Conservation (phyloP, 257 asterid genomes). For the Echium plantagineum region DNA sequence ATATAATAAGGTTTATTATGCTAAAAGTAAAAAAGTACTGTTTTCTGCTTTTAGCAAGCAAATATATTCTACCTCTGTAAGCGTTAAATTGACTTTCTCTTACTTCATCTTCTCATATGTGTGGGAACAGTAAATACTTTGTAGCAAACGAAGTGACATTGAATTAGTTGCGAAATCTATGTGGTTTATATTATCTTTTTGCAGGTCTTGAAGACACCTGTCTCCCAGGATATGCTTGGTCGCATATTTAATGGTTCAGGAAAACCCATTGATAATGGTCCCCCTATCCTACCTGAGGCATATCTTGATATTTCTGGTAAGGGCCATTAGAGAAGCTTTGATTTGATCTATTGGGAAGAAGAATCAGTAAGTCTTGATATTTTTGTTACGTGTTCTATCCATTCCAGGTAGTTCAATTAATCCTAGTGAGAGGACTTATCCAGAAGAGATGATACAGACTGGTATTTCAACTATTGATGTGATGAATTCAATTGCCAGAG, state of each 20-base stretch:
- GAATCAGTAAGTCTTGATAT: not conserved
- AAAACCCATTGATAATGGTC: conserved; percentile 95
- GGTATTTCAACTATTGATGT: conserved; percentile 97
- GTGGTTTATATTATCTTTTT: not conserved
- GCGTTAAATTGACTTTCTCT: too few relatives aligned
- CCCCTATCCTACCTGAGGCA: conserved; percentile 98
- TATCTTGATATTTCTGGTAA: conserved; percentile 95
- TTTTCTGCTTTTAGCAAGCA: too few relatives aligned
- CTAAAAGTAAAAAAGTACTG: too few relatives aligned
- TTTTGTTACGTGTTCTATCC: conserved; percentile 5
- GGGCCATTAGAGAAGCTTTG: conserved; percentile 14
- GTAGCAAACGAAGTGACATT: too few relatives aligned
- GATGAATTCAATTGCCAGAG: conserved; percentile 97
- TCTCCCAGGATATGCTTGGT: conserved; percentile 47
- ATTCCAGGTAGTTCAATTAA: conserved; percentile 88
- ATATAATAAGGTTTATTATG: too few relatives aligned
- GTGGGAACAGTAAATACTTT: too few relatives aligned
- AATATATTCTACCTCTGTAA: too few relatives aligned
- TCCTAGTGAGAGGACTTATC: conserved; percentile 99
- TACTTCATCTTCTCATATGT: too few relatives aligned
- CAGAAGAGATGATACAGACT: conserved; percentile 96
- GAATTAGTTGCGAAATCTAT: too few relatives aligned
- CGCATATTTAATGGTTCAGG: conserved; percentile 49
- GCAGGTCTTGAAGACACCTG: conserved; percentile 44
- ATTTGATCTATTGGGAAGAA: not conserved